Evolutionary conservation across 352 stramenopile genomes (phyloP).

Genomic region (Globisporangium parvum): DNA sequence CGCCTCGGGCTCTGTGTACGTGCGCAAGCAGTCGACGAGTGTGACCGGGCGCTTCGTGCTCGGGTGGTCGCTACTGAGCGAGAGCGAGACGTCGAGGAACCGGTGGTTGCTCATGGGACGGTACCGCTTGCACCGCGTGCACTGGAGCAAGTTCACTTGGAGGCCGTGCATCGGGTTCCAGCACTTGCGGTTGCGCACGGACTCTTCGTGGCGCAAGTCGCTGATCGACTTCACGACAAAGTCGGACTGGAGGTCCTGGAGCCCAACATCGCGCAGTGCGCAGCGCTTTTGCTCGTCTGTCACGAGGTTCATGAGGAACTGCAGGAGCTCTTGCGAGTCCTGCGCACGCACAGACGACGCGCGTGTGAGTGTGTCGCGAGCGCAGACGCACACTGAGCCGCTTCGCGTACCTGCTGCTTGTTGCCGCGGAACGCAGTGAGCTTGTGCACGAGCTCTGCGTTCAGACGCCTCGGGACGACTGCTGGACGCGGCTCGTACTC

Average conservation of each 20-base stretch:
- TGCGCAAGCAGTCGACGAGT: conserved; percentile 47
- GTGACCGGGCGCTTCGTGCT: conserved; percentile 25
- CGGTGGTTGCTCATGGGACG: conserved; percentile 69
- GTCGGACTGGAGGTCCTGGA: conserved; percentile 35
- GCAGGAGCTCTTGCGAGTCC: conserved; percentile 81
- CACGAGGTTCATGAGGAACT: conserved; percentile 84
- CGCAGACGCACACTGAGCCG: too few relatives aligned
- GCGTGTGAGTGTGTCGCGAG: background rate
- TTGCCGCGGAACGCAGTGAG: conserved; percentile 59
- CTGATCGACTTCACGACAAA: conserved; percentile 48
- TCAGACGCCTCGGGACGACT: conserved; percentile 46
- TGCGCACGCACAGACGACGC: conserved; percentile 7
- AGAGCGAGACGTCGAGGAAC: conserved; percentile 76
- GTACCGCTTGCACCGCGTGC: conserved; percentile 51
- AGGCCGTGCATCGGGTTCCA: conserved; percentile 77
- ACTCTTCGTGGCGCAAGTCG: conserved; percentile 56
- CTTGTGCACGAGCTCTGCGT: conserved; percentile 52
- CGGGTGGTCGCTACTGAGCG: conserved; percentile 31
- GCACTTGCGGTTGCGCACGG: conserved; percentile 43
- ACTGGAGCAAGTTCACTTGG: conserved; percentile 79
- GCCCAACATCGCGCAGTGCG: conserved; percentile 40
- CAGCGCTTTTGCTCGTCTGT: conserved; percentile 52
- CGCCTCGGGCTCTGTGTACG: conserved; percentile 64
- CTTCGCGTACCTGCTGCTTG: conserved; percentile 52
- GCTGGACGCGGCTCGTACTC: conserved; percentile 25